Percentiles rank a stretch among this genome's conserved stretches.
Conservation (phyloP, 805 yeast genomes). For the Hanseniaspora vineae region DNA sequence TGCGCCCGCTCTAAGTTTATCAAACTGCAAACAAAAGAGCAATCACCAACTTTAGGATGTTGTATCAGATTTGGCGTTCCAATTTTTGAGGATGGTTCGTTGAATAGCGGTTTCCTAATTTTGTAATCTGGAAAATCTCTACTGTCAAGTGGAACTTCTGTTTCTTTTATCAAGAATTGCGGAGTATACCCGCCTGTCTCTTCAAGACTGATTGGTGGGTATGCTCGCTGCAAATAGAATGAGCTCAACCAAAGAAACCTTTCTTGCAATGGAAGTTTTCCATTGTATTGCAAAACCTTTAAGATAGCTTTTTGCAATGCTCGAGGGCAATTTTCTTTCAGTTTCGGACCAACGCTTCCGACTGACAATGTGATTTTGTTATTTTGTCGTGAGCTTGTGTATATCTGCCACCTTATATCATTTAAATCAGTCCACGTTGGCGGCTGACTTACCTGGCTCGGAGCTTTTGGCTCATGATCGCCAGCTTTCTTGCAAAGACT, state of each 20-base stretch:
- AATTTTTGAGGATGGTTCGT: conserved; percentile 5
- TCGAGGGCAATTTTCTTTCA: background rate
- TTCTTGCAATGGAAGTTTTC: conserved; percentile 2
- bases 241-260: conserved; percentile 18
- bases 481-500: too few relatives aligned
- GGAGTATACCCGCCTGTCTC: conserved; percentile 10
- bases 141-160: background rate
- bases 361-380: background rate
- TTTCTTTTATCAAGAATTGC: background rate
- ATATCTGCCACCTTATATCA: background rate
- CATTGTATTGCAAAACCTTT: background rate
- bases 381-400: background rate
- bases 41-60: conserved; percentile 32
- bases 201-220: conserved; percentile 16
- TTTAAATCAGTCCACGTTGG: background rate
- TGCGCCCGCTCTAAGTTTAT: conserved; percentile 32
- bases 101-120: background rate
- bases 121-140: background rate
- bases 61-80: conserved; percentile 10
- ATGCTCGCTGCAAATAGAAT: conserved; percentile 7
- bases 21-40: conserved; percentile 64
- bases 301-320: background rate
- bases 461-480: too few relatives aligned
- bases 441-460: too few relatives aligned
- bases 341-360: background rate